These are phyloP conservation scores for Herpetospermum pedunculosum DNA, from an alignment of 306 rosid species.

Conservation along the genomic window DNA sequence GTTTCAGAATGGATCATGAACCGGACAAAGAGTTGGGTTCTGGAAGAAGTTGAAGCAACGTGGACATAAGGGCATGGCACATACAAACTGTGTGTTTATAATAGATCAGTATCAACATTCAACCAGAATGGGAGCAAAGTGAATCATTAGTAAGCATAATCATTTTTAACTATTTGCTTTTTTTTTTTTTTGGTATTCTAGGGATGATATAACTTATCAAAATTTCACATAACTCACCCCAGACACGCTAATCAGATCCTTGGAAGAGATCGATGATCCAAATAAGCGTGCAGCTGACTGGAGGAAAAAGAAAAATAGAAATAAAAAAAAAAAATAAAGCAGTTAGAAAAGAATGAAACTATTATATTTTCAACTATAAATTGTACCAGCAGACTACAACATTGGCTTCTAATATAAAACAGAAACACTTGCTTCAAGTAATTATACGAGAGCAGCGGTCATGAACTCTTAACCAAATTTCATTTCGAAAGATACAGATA, in stretches of 20 bases:
- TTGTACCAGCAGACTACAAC: too few relatives aligned
- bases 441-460: background rate
- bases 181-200: background rate
- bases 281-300: slow-evolving; percentile 94
- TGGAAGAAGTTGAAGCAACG: background rate
- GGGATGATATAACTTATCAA: background rate
- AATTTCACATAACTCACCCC: slow-evolving; percentile 46
- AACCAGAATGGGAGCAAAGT: background rate
- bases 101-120: too few relatives aligned
- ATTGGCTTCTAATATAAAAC: too few relatives aligned
- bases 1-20: too few relatives aligned
- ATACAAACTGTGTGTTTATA: too few relatives aligned
- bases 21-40: background rate
- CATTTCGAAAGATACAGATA: background rate
- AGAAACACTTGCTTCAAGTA: too few relatives aligned
- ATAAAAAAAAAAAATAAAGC: background rate
- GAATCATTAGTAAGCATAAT: background rate
- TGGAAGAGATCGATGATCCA: slow-evolving; percentile 74
- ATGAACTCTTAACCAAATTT: background rate
- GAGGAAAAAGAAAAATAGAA: slow-evolving; percentile 15
- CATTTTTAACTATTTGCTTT: background rate
- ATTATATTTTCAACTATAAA: background rate
- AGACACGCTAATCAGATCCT: slow-evolving; percentile 71
- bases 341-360: background rate
- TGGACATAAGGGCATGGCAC: too few relatives aligned